Base-by-base conservation (phyloP, 768 basidiomycete genomes). In the Hirschioporus abietinus region DNA sequence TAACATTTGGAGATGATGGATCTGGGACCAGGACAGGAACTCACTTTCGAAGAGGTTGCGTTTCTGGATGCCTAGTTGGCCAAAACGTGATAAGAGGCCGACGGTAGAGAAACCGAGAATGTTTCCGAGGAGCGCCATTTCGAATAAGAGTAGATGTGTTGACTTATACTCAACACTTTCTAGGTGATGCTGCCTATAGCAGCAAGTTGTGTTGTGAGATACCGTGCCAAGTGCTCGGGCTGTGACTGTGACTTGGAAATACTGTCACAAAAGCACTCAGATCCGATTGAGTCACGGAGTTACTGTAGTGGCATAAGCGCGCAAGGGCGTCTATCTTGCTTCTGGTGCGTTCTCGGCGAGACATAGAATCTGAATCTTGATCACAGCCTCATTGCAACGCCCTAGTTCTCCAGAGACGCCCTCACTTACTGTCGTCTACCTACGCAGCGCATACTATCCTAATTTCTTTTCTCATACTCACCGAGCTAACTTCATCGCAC, bases 31-130 rank as follows among this genome's bases (percentile, higher is more conserved):
- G n/a, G n/a, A n/a, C n/a, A n/a, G n/a, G n/a, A 24, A 85, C 93
- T 75, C 74, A 96, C 95, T 93, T 60, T 87, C 83, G 77, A 91
- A 85, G 67, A 95, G 83, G 73, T 88, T 87, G 72, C 90, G 83
- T 74, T 84, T 88, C 77, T 93, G 90, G 72, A 97, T 90, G 65
- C 89, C 90, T 25, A 97, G 87, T 78, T 96, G 94, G 71, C 92
- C 93, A 68, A 94, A 81, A 67, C 95, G 84, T 23, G 89, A 88
- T 24, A 88, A 88, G 67, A 97, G 88, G 58, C 95, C 95, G 73
- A 94, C 89, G 66, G 84, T 76, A 1, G 92, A 90, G 77, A 92
- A 92, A 58, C 92, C 91, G 73, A 92, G 75, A 68, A 93, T 77
- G 73, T 86, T 91, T 63, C 86, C 78, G 66, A 90, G 79, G 73